Conservation (phyloP, 352 stramenopile species). For the Globisporangium abappressorium region DNA sequence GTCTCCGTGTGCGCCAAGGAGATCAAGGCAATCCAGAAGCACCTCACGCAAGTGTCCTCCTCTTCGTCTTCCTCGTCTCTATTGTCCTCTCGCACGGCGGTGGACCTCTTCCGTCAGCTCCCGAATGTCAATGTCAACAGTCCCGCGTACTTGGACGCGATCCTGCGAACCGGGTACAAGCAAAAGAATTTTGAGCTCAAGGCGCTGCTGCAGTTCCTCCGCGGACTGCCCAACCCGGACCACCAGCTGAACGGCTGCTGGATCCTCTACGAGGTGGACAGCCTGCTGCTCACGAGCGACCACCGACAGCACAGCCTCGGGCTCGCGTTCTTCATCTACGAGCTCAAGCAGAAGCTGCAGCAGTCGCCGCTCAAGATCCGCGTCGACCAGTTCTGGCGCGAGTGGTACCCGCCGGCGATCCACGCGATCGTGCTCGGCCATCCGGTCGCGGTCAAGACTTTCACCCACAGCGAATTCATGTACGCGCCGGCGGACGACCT, state of each 20-base stretch:
- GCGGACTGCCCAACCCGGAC: slow-evolving; percentile 10
- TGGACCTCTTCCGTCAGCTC: slow-evolving; percentile 8
- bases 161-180: slow-evolving; percentile 7
- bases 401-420: slow-evolving; percentile 8
- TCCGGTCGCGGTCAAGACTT: background rate
- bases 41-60: background rate
- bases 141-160: slow-evolving; percentile 12
- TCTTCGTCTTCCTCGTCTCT: background rate
- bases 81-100: background rate
- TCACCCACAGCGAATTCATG: background rate
- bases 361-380: slow-evolving; percentile 11
- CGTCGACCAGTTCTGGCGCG: slow-evolving; percentile 13
- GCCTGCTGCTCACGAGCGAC: slow-evolving; percentile 2
- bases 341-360: slow-evolving; percentile 9
- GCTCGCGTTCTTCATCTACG: slow-evolving; percentile 11
- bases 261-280: slow-evolving; percentile 10
- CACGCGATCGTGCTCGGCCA: slow-evolving; percentile 12
- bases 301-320: slow-evolving; percentile 10
- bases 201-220: slow-evolving; percentile 7
- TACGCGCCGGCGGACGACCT: slow-evolving; percentile 3
- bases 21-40: slow-evolving; percentile 13
- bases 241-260: slow-evolving; percentile 12
- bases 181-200: background rate
- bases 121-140: background rate
- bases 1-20: slow-evolving; percentile 2